Conservation (phyloP, 345 rosid genomes). For the Noccaea bulbosa region DNA sequence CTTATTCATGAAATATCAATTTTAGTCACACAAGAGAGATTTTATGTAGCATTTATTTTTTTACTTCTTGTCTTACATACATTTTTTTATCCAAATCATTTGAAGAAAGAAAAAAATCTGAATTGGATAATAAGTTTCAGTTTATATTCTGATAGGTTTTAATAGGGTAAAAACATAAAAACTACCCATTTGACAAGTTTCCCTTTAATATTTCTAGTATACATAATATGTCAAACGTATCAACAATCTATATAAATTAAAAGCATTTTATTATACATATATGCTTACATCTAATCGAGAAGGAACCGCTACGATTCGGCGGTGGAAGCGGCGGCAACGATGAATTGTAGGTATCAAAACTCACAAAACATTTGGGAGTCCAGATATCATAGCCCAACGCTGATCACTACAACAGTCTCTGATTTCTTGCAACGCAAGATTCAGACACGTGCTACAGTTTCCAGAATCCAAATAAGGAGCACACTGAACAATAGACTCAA, state of each 20-base stretch:
- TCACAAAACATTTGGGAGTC: slow-evolving; percentile 31
- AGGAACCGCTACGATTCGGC: slow-evolving; percentile 8
- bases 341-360: slow-evolving; percentile 6
- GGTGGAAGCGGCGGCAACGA: slow-evolving; percentile 23
- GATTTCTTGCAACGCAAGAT: slow-evolving; percentile 31
- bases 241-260: not conserved
- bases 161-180: no score
- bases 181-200: no score
- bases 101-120: not conserved
- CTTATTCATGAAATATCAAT: no score
- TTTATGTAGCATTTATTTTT: not conserved
- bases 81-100: not conserved
- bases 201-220: no score
- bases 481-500: slow-evolving; percentile 42
- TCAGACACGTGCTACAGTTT: slow-evolving; percentile 31
- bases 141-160: not conserved
- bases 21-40: no score
- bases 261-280: not conserved
- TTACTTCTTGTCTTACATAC: not conserved
- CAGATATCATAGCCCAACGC: slow-evolving; percentile 24
- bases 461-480: slow-evolving; percentile 3
- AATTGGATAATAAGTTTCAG: not conserved
- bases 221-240: slow-evolving; percentile 4
- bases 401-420: not conserved
- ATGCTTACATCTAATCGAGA: slow-evolving; percentile 14